phyloP scores from a whole-genome alignment of 306 rosid genomes.

The Dalbergia cultrata region DNA sequence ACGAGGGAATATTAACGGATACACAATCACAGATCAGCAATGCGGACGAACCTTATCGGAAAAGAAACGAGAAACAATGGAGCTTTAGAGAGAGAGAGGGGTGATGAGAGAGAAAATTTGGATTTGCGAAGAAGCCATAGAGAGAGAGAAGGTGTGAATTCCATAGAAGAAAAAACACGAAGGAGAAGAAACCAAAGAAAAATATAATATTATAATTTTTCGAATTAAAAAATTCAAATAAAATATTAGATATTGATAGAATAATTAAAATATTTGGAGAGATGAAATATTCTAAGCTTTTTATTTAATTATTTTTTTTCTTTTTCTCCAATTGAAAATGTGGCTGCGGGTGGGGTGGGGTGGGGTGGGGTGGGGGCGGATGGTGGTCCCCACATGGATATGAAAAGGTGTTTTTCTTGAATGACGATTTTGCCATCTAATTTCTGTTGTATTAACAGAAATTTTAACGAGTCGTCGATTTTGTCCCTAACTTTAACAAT shows the following conservation, averaged over 20 bases:
- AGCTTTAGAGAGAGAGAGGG: conserved; percentile 44
- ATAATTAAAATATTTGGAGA: conserved; percentile 27
- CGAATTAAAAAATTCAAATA: not conserved
- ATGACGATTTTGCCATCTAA: conserved; percentile 45
- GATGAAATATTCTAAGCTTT: conserved; percentile 31
- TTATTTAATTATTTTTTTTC: conserved; percentile 43
- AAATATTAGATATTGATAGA: not conserved
- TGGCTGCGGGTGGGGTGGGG: conserved; percentile 52
- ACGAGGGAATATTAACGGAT: conserved; percentile 25
- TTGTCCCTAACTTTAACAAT: not conserved
- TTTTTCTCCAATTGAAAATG: conserved; percentile 37
- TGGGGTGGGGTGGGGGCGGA: conserved; percentile 47
- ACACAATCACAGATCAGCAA: conserved; percentile 58
- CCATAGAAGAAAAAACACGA: conserved; percentile 50
- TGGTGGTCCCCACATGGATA: conserved; percentile 47
- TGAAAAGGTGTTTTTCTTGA: conserved; percentile 8
- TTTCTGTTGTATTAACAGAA: conserved; percentile 26
- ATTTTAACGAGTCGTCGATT: not conserved
- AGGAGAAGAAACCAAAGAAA: conserved; percentile 64
- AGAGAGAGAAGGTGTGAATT: conserved; percentile 45
- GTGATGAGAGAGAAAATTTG: conserved; percentile 58
- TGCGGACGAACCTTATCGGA: conserved; percentile 51
- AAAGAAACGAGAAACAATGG: conserved; percentile 41
- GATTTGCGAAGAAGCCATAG: conserved; percentile 64
- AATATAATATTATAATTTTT: not conserved